A percentile compares a stretch with the other conserved stretches of the same genome.
These are phyloP conservation scores for Verticillium longisporum DNA, from an alignment of 2,329 filamentous ascomycete species.

Conservation along the genomic window DNA sequence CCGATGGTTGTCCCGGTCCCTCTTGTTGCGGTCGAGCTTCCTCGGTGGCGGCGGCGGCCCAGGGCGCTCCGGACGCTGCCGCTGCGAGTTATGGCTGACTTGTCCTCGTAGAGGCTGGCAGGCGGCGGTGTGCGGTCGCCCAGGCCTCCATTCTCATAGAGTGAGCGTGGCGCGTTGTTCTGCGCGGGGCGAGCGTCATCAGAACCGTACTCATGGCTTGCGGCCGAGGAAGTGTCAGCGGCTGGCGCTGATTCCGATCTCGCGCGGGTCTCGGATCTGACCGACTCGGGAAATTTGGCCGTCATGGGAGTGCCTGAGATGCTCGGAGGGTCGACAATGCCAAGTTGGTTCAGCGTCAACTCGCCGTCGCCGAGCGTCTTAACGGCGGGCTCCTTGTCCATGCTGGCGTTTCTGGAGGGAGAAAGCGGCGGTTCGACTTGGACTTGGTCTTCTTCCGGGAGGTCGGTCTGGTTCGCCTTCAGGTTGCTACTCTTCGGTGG, in stretches of 20 bases:
- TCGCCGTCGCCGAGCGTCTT: constrained; percentile 87
- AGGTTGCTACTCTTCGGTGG: constrained; percentile 28
- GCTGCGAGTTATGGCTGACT: constrained; percentile 51
- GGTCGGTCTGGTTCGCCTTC: constrained; percentile 21
- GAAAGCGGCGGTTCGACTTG: constrained; percentile 34
- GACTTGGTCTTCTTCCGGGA: constrained; percentile 27
- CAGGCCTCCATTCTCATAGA: constrained; percentile 39
- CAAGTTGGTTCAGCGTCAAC: constrained; percentile 81
- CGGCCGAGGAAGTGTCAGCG: constrained; percentile 26
- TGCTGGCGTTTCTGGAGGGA: constrained; percentile 19
- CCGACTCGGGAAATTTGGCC: constrained; percentile 43
- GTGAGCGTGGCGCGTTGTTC: constrained; percentile 31
- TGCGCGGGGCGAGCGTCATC: constrained; percentile 21
- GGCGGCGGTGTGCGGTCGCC: constrained; percentile 61
- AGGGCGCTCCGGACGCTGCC: constrained; percentile 61
- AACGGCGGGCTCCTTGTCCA: constrained; percentile 63
- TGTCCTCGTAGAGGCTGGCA: constrained; percentile 59
- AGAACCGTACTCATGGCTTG: constrained; percentile 25
- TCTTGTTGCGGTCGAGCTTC: constrained; percentile 68
- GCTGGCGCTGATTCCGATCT: constrained; percentile 55
- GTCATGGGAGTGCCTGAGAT: constrained; percentile 48
- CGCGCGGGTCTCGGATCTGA: constrained; percentile 31
- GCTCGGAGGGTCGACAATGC: constrained; percentile 59
- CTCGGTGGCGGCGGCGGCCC: constrained; percentile 57
- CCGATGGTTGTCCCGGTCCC: constrained; percentile 60